Evolutionary conservation across 139 green algal genomes (phyloP).

Genomic region (Asterochloris sp.): DNA sequence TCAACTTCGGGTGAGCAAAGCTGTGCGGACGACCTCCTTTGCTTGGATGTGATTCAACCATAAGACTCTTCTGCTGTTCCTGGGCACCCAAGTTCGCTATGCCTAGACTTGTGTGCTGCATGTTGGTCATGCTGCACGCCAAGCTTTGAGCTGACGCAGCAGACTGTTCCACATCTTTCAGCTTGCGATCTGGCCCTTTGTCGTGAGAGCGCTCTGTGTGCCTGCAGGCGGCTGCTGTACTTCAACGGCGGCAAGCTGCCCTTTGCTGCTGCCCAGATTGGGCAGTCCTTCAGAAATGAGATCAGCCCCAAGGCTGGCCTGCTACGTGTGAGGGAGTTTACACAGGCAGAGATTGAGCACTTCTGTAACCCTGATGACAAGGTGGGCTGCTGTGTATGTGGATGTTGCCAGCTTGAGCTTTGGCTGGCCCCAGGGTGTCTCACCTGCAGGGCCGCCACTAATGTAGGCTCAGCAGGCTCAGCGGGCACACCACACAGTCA

Average conservation of each 20-base stretch:
- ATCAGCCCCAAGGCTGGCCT: slow-evolving; percentile 88
- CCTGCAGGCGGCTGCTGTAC: slow-evolving; percentile 88
- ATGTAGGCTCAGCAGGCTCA: background rate
- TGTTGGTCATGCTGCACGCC: background rate
- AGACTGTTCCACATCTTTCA: background rate
- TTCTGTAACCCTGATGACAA: slow-evolving; percentile 96
- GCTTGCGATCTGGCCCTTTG: background rate
- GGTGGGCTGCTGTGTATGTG: slow-evolving; percentile 9
- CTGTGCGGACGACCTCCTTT: background rate
- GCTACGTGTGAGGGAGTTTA: slow-evolving; percentile 98
- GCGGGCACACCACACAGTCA: background rate
- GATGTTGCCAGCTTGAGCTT: too few relatives aligned
- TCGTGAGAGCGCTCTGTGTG: background rate
- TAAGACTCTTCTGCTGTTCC: background rate
- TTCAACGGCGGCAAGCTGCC: slow-evolving; percentile 97
- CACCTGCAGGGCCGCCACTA: background rate
- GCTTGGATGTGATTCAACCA: background rate
- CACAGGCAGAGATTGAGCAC: slow-evolving; percentile 98
- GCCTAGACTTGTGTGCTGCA: background rate
- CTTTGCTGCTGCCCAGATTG: slow-evolving; percentile 97
- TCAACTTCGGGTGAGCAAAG: slow-evolving; percentile 74
- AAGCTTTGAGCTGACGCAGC: background rate
- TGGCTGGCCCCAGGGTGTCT: background rate
- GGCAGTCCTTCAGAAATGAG: slow-evolving; percentile 96
- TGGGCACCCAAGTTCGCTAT: background rate